Base-by-base conservation (phyloP, 331 rosid species). In the Malus hybrid region DNA sequence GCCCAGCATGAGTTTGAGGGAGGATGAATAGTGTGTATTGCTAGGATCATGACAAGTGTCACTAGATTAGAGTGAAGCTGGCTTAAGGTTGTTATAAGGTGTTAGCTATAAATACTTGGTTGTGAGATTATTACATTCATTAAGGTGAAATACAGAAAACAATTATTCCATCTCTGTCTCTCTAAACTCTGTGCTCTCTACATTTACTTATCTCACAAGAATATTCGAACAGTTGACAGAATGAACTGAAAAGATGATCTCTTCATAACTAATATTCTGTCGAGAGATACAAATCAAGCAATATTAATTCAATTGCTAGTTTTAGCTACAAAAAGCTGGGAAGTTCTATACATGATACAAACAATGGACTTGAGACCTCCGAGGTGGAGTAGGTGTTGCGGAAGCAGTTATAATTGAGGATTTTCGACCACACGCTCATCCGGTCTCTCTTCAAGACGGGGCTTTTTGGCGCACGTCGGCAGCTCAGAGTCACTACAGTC, bases 391-490 rank as follows among this genome's bases (percentile, higher is more conserved):
- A 28, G 57, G 13, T 14, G 78, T 11, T 10, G 24, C 5, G 14
- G 8, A 54, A 61, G n/a, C 13, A 57, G 59, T 8, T 74, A 64
- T 78, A 36, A 27, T 73, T 13, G 24, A 32, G 72, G 63, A 73
- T 69, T 69, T 78, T 75, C 77, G 69, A 64, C 74, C 16, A 39
- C 65, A 16, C 67, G 12, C 64, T 67, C 71, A 24, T 61, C 71
- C 31, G 42, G 71, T 57, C 44, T 69, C 75, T 70, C 86, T 60
- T 72, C 73, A 36, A 72, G 65, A 39, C 84, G 76, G 42, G 28
- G 50, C 54, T 74, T 73, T 73, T 83, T 79, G 62, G 78, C 1
- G 44, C 70, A 24, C 39, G 22, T 18, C 19, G 55, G 73, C 18
- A 36, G 63, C 69, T 33, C 69, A 16, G 68, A 83, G 42, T 67